Conservation (phyloP, 164 flowering plant genomes). For the Magnolia officinalis region DNA sequence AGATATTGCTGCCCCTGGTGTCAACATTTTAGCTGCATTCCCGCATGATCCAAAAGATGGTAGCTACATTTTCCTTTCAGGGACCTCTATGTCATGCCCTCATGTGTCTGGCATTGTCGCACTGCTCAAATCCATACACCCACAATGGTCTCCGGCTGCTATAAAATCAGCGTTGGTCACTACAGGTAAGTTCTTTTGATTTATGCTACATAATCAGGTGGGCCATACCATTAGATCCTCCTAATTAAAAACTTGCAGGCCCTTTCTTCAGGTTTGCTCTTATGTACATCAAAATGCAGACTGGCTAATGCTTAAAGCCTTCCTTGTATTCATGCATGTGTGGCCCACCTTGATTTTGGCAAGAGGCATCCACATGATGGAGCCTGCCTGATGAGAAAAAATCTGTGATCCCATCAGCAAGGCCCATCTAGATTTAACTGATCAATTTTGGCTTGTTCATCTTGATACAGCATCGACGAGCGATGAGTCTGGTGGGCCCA, state of each 20-base stretch:
- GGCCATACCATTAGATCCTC: background rate
- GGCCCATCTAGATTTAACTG: too few relatives aligned
- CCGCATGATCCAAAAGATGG: slow-evolving; percentile 3
- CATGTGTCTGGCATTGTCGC: slow-evolving; percentile 46
- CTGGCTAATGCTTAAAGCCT: background rate
- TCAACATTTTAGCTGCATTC: slow-evolving; percentile 36
- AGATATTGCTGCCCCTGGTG: slow-evolving; percentile 49
- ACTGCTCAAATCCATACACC: slow-evolving; percentile 38
- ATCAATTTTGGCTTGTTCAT: background rate
- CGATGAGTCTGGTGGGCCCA: background rate
- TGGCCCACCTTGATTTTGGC: too few relatives aligned
- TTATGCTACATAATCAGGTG: background rate
- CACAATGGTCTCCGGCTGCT: slow-evolving; percentile 50
- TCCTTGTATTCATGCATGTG: background rate
- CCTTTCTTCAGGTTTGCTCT: background rate
- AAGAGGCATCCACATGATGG: too few relatives aligned
- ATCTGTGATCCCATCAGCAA: too few relatives aligned
- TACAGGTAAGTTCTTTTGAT: slow-evolving; percentile 27
- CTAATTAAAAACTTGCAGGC: background rate
- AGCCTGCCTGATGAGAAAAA: too few relatives aligned
- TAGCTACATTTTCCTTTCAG: slow-evolving; percentile 25
- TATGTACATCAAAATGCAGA: background rate
- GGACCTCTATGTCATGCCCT: slow-evolving; percentile 56
- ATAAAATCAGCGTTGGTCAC: slow-evolving; percentile 47
- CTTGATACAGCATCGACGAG: background rate